Evolutionary conservation across 2,329 filamentous ascomycete species (phyloP).

Genomic region (Didymella pomorum): DNA sequence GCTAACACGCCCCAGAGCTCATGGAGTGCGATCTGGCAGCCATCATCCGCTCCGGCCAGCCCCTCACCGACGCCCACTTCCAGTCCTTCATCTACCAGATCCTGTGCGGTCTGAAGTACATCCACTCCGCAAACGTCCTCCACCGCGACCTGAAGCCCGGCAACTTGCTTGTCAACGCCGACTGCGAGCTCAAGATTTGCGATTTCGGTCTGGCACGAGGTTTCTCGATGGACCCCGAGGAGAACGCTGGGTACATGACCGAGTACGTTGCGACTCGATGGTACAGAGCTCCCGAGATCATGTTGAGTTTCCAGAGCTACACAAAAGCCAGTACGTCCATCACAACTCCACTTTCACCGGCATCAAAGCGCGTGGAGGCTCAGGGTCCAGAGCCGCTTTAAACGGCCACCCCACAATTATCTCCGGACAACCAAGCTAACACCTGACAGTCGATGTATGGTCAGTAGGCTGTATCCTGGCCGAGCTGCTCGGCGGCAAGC

Average conservation of each 20-base stretch:
- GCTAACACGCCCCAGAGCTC: slow-evolving; percentile 70
- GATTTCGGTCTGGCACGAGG: slow-evolving; percentile 97
- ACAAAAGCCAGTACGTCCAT: slow-evolving; percentile 94
- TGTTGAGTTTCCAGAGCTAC: slow-evolving; percentile 99
- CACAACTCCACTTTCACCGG: neutral
- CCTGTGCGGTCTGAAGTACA: slow-evolving; percentile 97
- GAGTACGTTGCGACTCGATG: slow-evolving; percentile 98
- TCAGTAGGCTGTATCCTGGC: slow-evolving; percentile 98
- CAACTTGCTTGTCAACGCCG: slow-evolving; percentile 96
- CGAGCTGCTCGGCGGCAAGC: slow-evolving; percentile 91
- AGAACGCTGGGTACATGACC: slow-evolving; percentile 99
- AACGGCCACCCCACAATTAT: slow-evolving; percentile 4
- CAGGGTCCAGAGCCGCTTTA: slow-evolving; percentile 14
- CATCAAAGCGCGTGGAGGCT: neutral
- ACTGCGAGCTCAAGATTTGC: slow-evolving; percentile 99
- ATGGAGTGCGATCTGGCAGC: slow-evolving; percentile 99
- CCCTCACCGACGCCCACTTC: slow-evolving; percentile 97
- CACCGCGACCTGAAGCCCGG: slow-evolving; percentile 97
- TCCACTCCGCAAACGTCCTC: slow-evolving; percentile 96
- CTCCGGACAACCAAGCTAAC: slow-evolving; percentile 32
- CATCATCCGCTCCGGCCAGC: slow-evolving; percentile 96
- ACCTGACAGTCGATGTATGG: slow-evolving; percentile 87
- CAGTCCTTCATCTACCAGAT: slow-evolving; percentile 99
- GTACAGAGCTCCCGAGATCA: slow-evolving; percentile 99
- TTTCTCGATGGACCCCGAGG: slow-evolving; percentile 95